Evolutionary conservation across 192 early-diverging fungal species (phyloP).

Genomic region (Mortierella antarctica): DNA sequence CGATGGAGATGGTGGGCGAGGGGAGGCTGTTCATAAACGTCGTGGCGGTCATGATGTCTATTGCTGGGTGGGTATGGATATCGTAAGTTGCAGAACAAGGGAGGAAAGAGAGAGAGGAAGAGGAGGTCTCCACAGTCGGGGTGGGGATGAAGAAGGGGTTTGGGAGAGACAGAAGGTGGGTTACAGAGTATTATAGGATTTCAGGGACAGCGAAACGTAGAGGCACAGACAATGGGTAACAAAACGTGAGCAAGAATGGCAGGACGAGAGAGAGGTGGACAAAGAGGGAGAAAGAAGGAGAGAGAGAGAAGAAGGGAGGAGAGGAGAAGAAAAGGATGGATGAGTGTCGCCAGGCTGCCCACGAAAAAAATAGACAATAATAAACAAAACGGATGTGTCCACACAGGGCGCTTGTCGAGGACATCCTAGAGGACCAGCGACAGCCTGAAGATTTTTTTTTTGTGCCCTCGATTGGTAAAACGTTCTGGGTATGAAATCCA

Average conservation of each 20-base stretch:
- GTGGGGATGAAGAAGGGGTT: neutral
- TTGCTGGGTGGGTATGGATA: conserved; percentile 4
- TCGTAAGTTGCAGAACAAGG: neutral
- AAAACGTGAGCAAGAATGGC: neutral
- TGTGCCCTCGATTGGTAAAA: conserved; percentile 13
- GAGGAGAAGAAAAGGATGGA: neutral
- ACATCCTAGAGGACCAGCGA: neutral
- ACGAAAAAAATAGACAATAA: neutral
- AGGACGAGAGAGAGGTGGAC: neutral
- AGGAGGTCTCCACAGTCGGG: neutral
- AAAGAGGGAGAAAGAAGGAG: conserved; percentile 4
- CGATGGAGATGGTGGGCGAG: conserved; percentile 18
- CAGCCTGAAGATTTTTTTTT: neutral
- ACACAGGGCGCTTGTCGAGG: neutral
- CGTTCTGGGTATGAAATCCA: conserved; percentile 18
- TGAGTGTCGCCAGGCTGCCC: neutral
- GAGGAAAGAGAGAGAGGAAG: neutral
- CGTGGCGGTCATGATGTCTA: conserved; percentile 35
- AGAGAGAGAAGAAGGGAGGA: neutral
- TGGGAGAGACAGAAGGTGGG: neutral
- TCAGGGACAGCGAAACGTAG: too few relatives aligned
- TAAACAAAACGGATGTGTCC: neutral
- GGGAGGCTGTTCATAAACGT: conserved; percentile 38
- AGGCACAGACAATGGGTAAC: neutral
- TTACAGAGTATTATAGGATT: neutral